These are phyloP conservation scores for Lentinula raphanica DNA, from an alignment of 768 basidiomycete genomes.

Conservation along the genomic window DNA sequence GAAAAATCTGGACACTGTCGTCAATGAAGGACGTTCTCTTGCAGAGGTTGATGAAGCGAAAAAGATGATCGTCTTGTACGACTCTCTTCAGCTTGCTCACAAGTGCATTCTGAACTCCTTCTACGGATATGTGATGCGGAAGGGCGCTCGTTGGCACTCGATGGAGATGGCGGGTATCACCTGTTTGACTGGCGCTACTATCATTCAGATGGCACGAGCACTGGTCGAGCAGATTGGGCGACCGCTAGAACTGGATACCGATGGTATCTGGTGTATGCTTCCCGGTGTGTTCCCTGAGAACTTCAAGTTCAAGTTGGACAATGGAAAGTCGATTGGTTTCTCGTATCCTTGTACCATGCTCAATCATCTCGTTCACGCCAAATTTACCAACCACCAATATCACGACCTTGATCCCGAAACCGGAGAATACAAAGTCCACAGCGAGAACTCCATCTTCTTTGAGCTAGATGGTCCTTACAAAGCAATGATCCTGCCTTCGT, in stretches of 20 bases:
- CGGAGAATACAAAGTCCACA: slow-evolving; percentile 80
- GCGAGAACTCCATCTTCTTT: slow-evolving; percentile 99
- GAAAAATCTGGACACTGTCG: slow-evolving; percentile 83
- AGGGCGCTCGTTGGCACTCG: slow-evolving; percentile 98
- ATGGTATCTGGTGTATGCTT: slow-evolving; percentile 99
- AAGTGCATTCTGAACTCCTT: slow-evolving; percentile 99
- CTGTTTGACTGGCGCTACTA: slow-evolving; percentile 93
- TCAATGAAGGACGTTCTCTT: slow-evolving; percentile 61
- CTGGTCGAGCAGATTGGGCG: slow-evolving; percentile 97
- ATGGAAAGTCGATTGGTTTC: slow-evolving; percentile 82
- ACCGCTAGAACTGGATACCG: slow-evolving; percentile 95
- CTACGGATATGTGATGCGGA: slow-evolving; percentile 99
- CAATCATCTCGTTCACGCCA: slow-evolving; percentile 92
- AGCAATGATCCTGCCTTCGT: slow-evolving; percentile 98
- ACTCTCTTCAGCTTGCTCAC: slow-evolving; percentile 97
- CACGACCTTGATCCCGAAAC: slow-evolving; percentile 84
- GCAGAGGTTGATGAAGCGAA: slow-evolving; percentile 94
- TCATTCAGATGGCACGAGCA: slow-evolving; percentile 98
- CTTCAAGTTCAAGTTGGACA: slow-evolving; percentile 88
- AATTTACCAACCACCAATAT: slow-evolving; percentile 97
- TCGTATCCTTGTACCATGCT: slow-evolving; percentile 99
- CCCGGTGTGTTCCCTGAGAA: slow-evolving; percentile 97
- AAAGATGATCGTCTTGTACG: slow-evolving; percentile 98
- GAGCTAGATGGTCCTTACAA: slow-evolving; percentile 98
- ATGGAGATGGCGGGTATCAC: slow-evolving; percentile 99